phyloP scores from a whole-genome alignment of 2,329 filamentous ascomycete species.

The Verticillium dahliae region DNA sequence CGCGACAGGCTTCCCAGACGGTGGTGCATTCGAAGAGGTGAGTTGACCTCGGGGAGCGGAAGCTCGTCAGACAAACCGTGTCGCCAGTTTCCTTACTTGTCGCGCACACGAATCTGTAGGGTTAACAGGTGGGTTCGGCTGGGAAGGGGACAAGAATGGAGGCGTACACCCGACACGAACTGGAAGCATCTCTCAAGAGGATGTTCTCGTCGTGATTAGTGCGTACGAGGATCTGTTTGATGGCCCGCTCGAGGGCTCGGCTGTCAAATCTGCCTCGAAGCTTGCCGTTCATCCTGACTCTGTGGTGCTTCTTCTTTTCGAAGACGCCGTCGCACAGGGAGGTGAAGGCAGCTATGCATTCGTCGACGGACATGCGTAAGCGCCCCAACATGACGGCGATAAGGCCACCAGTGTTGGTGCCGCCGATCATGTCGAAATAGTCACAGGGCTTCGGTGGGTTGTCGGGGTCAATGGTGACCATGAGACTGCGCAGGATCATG shows the following conservation, averaged over 20 bases:
- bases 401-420: slow-evolving; percentile 21
- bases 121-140: neutral
- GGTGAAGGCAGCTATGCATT: slow-evolving; percentile 1
- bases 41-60: neutral
- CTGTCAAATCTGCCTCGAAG: neutral
- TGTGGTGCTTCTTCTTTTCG: neutral
- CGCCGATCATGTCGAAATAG: slow-evolving; percentile 22
- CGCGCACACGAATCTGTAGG: neutral
- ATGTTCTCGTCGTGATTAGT: neutral
- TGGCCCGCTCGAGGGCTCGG: neutral
- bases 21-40: neutral
- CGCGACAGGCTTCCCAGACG: slow-evolving; percentile 9
- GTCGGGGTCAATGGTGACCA: slow-evolving; percentile 11
- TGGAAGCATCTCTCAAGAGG: neutral
- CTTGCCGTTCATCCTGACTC: neutral
- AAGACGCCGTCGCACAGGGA: neutral
- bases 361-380: neutral
- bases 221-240: neutral
- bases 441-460: slow-evolving; percentile 13
- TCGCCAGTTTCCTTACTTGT: neutral
- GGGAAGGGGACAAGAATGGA: neutral
- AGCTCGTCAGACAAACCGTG: neutral
- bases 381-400: slow-evolving; percentile 37
- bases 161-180: neutral
- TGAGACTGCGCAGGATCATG: slow-evolving; percentile 18